Evolutionary conservation across 1,139 yeast genomes (phyloP), one percentile per base, ranked within the genome.

Genomic region (Saccharomyces uvarum): DNA sequence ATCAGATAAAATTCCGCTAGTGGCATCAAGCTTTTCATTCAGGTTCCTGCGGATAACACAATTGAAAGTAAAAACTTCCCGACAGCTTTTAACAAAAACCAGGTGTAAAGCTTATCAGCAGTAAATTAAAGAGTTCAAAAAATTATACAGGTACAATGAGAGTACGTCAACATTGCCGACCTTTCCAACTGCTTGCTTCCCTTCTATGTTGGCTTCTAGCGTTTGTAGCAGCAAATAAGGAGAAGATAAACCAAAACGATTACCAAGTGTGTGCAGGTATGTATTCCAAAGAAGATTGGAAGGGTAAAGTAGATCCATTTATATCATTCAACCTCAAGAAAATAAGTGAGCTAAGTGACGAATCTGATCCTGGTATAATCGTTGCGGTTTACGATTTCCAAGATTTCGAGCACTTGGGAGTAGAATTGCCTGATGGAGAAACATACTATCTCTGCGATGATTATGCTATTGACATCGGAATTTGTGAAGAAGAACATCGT

Each of bases 221-320:
- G 14, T 48, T 61, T 32, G 71, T 59, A 1, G 33, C 54, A 11
- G 84, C 84, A 48, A 82, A 83, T 62, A 72, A 73, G 60, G 83
- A 77, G 52, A 64, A 65, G 28, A 75, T 86, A 59, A 78, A 79
- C 52, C 71, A 77, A 14, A 68, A 70, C 7, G 64, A 70, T 51
- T 76, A 85, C 21, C 95, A 88, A 66, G 82, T 82, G 29, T 93
- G 99, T 70, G 79, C 91, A 9, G 99, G 99, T 46, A 83, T 93
- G 81, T 93, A 91, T 72, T 80, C 93, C 53, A 86, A 84, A 63
- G 77, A 82, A 51, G 96, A 91, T 68, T 88, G 96, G 93, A 87
- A 89, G 51, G 98, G 98, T 47, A 77, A 80, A 42, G 70, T 73
- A 11, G 80, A 77, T 56, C 91, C 95, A 8, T 83, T 78, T 61